Percentiles rank a stretch among this genome's conserved stretches.
Evolutionary conservation across 306 rosid species (phyloP).

Genomic region (Pyrus betulifolia): DNA sequence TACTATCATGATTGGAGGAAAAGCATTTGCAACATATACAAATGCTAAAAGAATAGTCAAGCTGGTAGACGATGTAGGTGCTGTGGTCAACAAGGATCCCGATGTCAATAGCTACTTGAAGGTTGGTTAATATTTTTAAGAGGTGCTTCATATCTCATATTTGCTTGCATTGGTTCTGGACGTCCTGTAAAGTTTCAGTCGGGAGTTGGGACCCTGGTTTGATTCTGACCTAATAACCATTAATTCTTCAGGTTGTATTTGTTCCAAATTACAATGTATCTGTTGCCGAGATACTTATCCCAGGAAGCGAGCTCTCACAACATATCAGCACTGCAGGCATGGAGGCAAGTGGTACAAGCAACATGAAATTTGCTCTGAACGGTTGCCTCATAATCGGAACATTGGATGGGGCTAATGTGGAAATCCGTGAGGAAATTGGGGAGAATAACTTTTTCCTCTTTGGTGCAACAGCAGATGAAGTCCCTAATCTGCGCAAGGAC

Average conservation of each 20-base stretch:
- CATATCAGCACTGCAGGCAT: constrained; percentile 98
- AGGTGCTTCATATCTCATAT: not conserved
- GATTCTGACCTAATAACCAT: not conserved
- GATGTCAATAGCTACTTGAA: constrained; percentile 79
- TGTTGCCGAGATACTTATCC: constrained; percentile 90
- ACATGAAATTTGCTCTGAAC: constrained; percentile 93
- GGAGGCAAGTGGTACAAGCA: constrained; percentile 99
- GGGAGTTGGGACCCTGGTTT: not conserved
- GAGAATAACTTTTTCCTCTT: constrained; percentile 84
- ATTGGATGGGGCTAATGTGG: constrained; percentile 93
- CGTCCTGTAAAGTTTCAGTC: not conserved
- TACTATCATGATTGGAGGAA: constrained; percentile 95
- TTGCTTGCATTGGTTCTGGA: not conserved
- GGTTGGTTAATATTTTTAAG: constrained; percentile 32
- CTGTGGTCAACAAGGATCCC: constrained; percentile 83
- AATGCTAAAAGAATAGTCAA: constrained; percentile 89
- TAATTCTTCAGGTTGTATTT: constrained; percentile 61
- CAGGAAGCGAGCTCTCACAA: constrained; percentile 95
- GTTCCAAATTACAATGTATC: constrained; percentile 96
- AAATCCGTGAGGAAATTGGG: constrained; percentile 88
- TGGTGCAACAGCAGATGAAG: constrained; percentile 90
- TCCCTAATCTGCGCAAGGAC: constrained; percentile 75
- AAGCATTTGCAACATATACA: constrained; percentile 95
- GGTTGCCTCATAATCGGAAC: constrained; percentile 97
- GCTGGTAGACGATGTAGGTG: constrained; percentile 86